Conservation (phyloP, 352 stramenopile genomes). For the Pythium dissimile region DNA sequence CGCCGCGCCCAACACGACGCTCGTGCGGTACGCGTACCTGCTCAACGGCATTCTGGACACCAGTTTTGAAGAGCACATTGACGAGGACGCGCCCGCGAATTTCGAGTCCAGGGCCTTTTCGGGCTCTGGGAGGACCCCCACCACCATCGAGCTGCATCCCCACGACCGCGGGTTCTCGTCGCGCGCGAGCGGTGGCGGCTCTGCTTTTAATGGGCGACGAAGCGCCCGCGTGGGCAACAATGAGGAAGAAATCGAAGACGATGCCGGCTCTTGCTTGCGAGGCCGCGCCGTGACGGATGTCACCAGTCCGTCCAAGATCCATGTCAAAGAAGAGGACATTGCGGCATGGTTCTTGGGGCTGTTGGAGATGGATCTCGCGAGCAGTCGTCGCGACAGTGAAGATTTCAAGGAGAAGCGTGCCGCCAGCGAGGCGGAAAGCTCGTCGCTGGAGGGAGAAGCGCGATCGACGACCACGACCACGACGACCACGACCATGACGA, state of each 20-base stretch:
- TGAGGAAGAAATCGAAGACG: conserved; percentile 2
- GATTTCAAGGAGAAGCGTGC: no score
- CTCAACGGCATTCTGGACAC: conserved; percentile 72
- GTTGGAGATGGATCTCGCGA: conserved; percentile 55
- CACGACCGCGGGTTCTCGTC: not conserved
- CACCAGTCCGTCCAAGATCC: conserved; percentile 22
- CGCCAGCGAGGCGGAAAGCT: no score
- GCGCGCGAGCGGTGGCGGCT: not conserved
- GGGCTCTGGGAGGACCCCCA: conserved; percentile 1
- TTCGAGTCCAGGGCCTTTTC: not conserved
- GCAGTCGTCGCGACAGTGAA: conserved; percentile 25
- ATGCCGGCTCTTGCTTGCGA: not conserved
- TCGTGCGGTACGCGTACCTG: conserved; percentile 50
- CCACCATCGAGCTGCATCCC: not conserved
- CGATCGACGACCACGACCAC: not conserved
- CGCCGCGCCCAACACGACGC: conserved; percentile 61
- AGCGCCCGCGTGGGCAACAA: not conserved
- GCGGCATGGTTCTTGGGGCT: conserved; percentile 66
- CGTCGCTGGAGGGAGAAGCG: not conserved
- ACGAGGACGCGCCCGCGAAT: conserved; percentile 12
- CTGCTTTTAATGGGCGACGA: no score
- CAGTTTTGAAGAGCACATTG: conserved; percentile 54
- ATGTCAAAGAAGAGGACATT: conserved; percentile 65
- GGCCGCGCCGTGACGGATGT: not conserved
- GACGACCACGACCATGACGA: no score